Evolutionary conservation across 2,329 filamentous ascomycete species (phyloP), one percentile per base, ranked within the genome.

Genomic region (Emmonsiellopsis sp.): DNA sequence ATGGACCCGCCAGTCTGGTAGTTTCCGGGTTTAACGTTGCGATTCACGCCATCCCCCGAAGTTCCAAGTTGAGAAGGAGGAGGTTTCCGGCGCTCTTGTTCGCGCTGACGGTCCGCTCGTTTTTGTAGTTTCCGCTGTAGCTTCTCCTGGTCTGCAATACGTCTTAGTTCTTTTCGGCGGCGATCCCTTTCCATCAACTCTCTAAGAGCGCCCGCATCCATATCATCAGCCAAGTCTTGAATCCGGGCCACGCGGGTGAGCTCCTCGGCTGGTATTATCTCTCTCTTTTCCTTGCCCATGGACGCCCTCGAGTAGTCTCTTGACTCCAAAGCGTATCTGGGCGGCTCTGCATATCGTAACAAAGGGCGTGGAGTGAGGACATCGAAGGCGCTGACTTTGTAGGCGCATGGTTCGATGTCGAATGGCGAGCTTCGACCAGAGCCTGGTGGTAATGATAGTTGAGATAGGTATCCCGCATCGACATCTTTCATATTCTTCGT

Each of bases 181-280:
- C 85, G 79, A 64, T 98, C 93, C 55, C 93, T 79, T 62, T 98
- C 93, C 81, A 98, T 86, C 32, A 97, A 76, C 65, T 95, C 87
- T 55, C 92, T 81, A 40, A 98, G 69, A 61, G 89, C 91, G 51
- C 86, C 82, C 3, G 93, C 87, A 70, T 89, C 89, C 52, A 98
- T 77, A 55, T 88, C 86, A 65, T 97, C 87, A 20, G 90, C 93
- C 44, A 97, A 67, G 44, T 81, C 79, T 55, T 84, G 81, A 45
- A 86, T 79, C 35, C 76, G 76, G 71, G 69, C 87, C 73, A 71
- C 88, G 71, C 66, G 87, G 70, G 63, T 82, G 71, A 70, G 57
- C 26, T 70, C 67, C n/a, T 85, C 83, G 56, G 88, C 82, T 0
- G 80, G 76, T 13, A 84, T 81, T 75, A 68, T 57, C 79, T 70